Conservation (phyloP, 2,329 filamentous ascomycete genomes). For the Lasiodiplodia citricola region DNA sequence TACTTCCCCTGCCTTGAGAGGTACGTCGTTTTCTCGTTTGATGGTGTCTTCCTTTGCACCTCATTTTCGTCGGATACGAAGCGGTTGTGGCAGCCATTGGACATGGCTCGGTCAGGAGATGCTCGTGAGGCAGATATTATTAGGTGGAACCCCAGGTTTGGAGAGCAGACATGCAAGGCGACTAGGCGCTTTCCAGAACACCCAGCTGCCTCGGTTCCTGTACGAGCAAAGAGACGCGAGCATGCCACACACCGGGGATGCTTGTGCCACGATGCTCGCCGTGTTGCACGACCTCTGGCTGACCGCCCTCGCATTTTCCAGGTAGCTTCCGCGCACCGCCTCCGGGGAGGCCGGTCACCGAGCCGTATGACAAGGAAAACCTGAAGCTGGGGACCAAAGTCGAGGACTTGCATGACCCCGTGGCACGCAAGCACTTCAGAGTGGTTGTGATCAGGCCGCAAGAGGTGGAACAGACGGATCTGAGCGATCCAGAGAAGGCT, state of each 20-base stretch:
- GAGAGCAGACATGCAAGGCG: conserved; percentile 12
- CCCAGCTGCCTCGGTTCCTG: not conserved
- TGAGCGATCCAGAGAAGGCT: conserved; percentile 68
- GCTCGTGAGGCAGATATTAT: conserved; percentile 1
- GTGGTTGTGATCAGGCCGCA: conserved; percentile 86
- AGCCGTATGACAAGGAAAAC: conserved; percentile 52
- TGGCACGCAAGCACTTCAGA: conserved; percentile 77
- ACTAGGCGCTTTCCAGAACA: not conserved
- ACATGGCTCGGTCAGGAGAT: not conserved
- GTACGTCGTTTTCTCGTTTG: conserved; percentile 44
- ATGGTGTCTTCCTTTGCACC: not conserved
- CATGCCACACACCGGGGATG: conserved; percentile 13
- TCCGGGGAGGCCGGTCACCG: conserved; percentile 53
- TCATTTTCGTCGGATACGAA: conserved; percentile 12
- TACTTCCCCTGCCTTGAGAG: conserved; percentile 78
- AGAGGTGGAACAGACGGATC: conserved; percentile 75
- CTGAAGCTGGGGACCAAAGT: conserved; percentile 67
- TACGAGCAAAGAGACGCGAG: conserved; percentile 5
- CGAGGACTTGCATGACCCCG: conserved; percentile 69
- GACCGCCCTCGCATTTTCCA: conserved; percentile 46
- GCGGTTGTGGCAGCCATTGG: not conserved
- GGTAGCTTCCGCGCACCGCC: conserved; percentile 67
- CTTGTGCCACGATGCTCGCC: not conserved
- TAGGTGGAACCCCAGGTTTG: not conserved
- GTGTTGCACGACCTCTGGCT: conserved; percentile 46